Conservation (phyloP, 1,284 basidiomycete genomes). For the Phaffia rhodozyma region DNA sequence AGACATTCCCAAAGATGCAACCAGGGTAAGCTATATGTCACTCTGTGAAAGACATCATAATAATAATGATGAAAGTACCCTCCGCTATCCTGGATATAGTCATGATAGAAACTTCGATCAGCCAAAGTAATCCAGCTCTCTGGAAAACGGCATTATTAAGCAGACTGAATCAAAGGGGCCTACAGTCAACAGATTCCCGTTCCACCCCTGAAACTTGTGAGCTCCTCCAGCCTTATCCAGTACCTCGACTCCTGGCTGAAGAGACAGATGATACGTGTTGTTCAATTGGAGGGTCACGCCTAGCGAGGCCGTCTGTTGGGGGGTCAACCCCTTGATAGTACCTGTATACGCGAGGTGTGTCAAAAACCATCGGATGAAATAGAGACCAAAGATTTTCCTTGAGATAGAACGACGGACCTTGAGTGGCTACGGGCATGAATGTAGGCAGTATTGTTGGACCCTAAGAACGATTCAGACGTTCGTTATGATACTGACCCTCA, state of each 20-base stretch:
- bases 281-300: constrained; percentile 63
- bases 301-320: constrained; percentile 66
- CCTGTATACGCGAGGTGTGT: background rate
- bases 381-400: background rate
- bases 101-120: background rate
- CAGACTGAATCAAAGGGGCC: constrained; percentile 1
- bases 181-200: constrained; percentile 59
- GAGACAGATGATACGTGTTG: constrained; percentile 72
- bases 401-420: constrained; percentile 37
- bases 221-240: constrained; percentile 61
- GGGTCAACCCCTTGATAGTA: constrained; percentile 65
- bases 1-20: background rate
- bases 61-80: background rate
- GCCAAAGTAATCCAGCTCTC: background rate
- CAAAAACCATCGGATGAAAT: too few species aligned
- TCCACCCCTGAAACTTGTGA: constrained; percentile 74
- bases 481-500: constrained; percentile 38
- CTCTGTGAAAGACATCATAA: background rate
- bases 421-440: constrained; percentile 82
- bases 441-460: constrained; percentile 67
- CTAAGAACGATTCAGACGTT: constrained; percentile 39
- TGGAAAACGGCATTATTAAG: background rate
- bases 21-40: background rate
- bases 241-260: constrained; percentile 60
- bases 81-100: background rate